These are phyloP conservation scores for Rhodosporidiobolus sp. DNA, from an alignment of 768 basidiomycete genomes.

Conservation along the genomic window DNA sequence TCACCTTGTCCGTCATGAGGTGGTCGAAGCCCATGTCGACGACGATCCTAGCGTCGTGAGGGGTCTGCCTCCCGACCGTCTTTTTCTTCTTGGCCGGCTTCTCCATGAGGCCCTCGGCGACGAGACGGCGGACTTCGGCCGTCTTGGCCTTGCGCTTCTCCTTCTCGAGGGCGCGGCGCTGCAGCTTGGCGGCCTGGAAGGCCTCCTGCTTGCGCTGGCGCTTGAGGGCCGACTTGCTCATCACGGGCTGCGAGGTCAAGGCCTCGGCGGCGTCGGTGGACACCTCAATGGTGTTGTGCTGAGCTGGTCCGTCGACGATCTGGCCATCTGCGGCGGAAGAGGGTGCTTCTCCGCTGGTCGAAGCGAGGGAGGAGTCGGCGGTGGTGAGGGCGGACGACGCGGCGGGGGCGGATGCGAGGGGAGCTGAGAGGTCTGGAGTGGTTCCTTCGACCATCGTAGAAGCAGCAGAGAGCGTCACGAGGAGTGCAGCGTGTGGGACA, in stretches of 20 bases:
- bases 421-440: no score
- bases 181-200: conserved; percentile 59
- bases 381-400: no score
- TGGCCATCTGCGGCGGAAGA: no score
- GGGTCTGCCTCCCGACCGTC: conserved; percentile 27
- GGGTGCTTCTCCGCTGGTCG: no score
- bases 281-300: no score
- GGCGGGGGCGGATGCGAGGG: no score
- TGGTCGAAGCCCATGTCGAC: conserved; percentile 91
- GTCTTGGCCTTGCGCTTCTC: conserved; percentile 59
- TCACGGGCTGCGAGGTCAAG: not conserved
- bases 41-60: conserved; percentile 65
- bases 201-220: conserved; percentile 55
- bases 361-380: no score
- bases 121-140: conserved; percentile 59
- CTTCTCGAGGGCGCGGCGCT: conserved; percentile 72
- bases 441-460: no score
- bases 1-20: conserved; percentile 85
- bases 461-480: no score
- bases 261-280: no score
- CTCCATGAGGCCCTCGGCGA: conserved; percentile 48
- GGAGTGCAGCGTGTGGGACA: no score
- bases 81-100: conserved; percentile 45
- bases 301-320: no score
- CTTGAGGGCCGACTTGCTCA: conserved; percentile 28